A percentile compares a stretch with the other conserved stretches of the same genome.
phyloP scores from a whole-genome alignment of 768 basidiomycete genomes.

The Sarcomyxa edulis region DNA sequence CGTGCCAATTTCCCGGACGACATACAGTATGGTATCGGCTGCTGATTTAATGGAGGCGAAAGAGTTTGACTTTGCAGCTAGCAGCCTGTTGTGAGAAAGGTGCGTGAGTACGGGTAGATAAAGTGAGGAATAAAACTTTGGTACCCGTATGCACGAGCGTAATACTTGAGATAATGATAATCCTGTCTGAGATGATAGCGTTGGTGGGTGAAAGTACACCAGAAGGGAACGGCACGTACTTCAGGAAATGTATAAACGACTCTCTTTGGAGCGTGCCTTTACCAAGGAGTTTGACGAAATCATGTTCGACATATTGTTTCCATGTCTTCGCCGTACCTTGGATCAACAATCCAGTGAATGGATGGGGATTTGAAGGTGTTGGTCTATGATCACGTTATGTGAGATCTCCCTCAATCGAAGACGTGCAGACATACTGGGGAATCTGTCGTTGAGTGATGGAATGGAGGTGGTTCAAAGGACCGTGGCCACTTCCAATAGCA shows the following conservation, averaged over 20 bases:
- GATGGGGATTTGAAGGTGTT: constrained; percentile 56
- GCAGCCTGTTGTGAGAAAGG: constrained; percentile 47
- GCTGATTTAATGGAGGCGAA: constrained; percentile 61
- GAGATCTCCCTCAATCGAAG: background rate
- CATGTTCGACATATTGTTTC: constrained; percentile 77
- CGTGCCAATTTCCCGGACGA: constrained; percentile 65
- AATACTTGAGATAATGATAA: constrained; percentile 78
- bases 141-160: constrained; percentile 78
- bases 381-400: constrained; percentile 32
- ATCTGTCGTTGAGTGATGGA: constrained; percentile 42
- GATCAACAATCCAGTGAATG: constrained; percentile 64
- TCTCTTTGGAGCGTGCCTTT: constrained; percentile 59
- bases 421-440: constrained; percentile 31
- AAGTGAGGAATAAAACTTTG: constrained; percentile 12
- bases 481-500: constrained; percentile 68
- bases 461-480: constrained; percentile 86
- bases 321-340: constrained; percentile 48
- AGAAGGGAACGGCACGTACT: constrained; percentile 37
- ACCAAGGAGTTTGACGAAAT: constrained; percentile 76
- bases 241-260: constrained; percentile 82
- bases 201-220: background rate
- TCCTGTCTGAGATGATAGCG: constrained; percentile 58
- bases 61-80: constrained; percentile 70
- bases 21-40: constrained; percentile 54
- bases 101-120: background rate